Evolutionary conservation across 2,329 filamentous ascomycete genomes (phyloP), one percentile per base, ranked within the genome.

Genomic region (Tolypocladium nubicola): DNA sequence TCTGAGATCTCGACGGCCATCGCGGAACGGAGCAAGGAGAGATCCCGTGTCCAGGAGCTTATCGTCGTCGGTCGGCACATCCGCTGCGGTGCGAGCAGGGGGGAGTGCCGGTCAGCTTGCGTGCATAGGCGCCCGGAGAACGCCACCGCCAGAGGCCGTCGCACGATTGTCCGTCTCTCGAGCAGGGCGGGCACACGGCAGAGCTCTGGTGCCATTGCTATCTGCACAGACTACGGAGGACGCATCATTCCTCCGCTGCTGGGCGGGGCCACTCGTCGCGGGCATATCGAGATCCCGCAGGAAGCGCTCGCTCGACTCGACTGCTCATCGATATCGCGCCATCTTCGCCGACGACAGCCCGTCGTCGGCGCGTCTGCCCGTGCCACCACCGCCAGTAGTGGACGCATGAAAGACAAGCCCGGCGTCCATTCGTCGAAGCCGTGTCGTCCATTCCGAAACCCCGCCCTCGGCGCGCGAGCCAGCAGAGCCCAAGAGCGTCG

Each of bases 391-490:
- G 9, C 23, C 14, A n/a, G 37, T 19, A 11, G 52, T 33, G 9
- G 43, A 38, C 50, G 57, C 53, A 53, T 55, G 26, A 58, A 56
- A 52, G 26, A 57, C 41, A 56, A 30, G 53, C 19, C 54, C 53
- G 45, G 43, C 50, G 45, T 47, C 50, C 52, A 35, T 53, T 58
- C 57, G 55, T 59, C 56, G 53, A 52, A 43, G 7, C 55, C 57
- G 54, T 58, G 47, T 59, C 41, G 41, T 39, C 54, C 61, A 61
- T 62, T 62, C 58, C 61, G 57, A 53, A 60, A 57, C 56, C 60
- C 60, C 60, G 14, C 59, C 56, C 58, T 59, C 57, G 58, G 59
- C 58, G 19, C 45, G 52, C 54, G 40, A 37, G 26, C 33, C 47
- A 45, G 52, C 54, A 38, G 35, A 45, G 10, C 30, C 30, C 6